phyloP scores from a whole-genome alignment of 495 filamentous ascomycete genomes.

The Penicillium samsonianum region DNA sequence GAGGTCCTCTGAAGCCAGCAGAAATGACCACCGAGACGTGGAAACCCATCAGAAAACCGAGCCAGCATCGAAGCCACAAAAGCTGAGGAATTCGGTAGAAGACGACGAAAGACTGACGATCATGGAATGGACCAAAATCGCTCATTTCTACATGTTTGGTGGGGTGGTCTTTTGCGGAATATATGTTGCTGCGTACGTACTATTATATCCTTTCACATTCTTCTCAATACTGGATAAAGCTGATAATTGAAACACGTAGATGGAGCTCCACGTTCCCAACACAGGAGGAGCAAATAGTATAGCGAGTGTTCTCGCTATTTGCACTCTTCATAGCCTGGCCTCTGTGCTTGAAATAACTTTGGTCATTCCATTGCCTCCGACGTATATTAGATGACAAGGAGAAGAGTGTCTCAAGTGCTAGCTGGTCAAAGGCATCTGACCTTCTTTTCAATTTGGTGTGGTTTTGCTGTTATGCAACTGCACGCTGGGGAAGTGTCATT shows the following conservation, averaged over 20 bases:
- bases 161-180: constrained; percentile 8
- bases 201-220: not conserved
- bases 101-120: constrained; percentile 1
- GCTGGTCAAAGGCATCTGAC: constrained; percentile 2
- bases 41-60: not conserved
- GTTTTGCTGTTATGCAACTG: constrained; percentile 8
- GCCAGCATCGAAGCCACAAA: not conserved
- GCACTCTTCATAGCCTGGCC: not conserved
- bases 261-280: constrained; percentile 19
- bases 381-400: no score
- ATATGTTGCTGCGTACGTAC: constrained; percentile 19
- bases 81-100: not conserved
- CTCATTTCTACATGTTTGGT: constrained; percentile 6
- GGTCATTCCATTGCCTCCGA: not conserved
- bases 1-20: not conserved
- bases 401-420: not conserved
- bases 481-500: constrained; percentile 13
- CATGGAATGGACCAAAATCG: not conserved
- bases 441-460: no score
- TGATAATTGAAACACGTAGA: not conserved
- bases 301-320: constrained; percentile 14
- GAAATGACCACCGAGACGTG: not conserved
- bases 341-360: no score
- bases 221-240: not conserved
- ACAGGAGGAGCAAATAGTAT: constrained; percentile 11